These are phyloP conservation scores for Fusarium camptoceras DNA, from an alignment of 2,329 filamentous ascomycete species.

Conservation along the genomic window DNA sequence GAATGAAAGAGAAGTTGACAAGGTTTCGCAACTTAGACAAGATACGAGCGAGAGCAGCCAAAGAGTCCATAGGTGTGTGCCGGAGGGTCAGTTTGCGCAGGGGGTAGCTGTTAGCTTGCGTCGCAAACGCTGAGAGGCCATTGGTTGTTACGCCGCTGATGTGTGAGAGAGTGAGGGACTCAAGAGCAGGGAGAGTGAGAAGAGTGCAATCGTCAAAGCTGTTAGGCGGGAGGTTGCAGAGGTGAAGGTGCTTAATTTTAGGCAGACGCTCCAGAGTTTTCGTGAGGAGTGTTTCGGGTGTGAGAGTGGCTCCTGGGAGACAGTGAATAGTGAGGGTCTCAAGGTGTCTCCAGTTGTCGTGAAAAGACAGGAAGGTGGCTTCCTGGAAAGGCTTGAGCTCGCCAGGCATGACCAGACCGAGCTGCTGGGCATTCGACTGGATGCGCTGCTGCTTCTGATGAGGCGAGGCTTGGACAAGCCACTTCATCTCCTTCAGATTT, in stretches of 20 bases:
- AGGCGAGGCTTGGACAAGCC: slow-evolving; percentile 62
- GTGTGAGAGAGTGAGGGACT: slow-evolving; percentile 66
- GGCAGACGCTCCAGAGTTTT: slow-evolving; percentile 64
- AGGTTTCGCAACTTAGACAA: slow-evolving; percentile 66
- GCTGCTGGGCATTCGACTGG: slow-evolving; percentile 48
- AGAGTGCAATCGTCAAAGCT: slow-evolving; percentile 69
- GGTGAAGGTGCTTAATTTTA: slow-evolving; percentile 67
- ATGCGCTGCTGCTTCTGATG: slow-evolving; percentile 49
- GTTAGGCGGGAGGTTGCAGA: slow-evolving; percentile 67
- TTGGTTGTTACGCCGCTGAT: slow-evolving; percentile 66
- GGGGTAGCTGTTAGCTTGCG: slow-evolving; percentile 58
- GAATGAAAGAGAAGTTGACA: slow-evolving; percentile 64
- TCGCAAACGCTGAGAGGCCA: slow-evolving; percentile 69
- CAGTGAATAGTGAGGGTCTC: slow-evolving; percentile 70
- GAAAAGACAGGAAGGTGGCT: slow-evolving; percentile 61
- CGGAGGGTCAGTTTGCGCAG: slow-evolving; percentile 66
- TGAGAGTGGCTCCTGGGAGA: slow-evolving; percentile 65
- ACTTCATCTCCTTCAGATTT: slow-evolving; percentile 68
- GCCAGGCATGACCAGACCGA: slow-evolving; percentile 46
- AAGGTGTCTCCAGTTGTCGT: slow-evolving; percentile 67
- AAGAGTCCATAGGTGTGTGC: slow-evolving; percentile 66
- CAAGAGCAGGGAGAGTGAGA: slow-evolving; percentile 65
- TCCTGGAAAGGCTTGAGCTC: slow-evolving; percentile 51
- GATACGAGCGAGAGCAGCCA: slow-evolving; percentile 69
- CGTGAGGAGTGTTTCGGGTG: slow-evolving; percentile 64